phyloP scores from a whole-genome alignment of 306 rosid species.

The Alnus glutinosa region DNA sequence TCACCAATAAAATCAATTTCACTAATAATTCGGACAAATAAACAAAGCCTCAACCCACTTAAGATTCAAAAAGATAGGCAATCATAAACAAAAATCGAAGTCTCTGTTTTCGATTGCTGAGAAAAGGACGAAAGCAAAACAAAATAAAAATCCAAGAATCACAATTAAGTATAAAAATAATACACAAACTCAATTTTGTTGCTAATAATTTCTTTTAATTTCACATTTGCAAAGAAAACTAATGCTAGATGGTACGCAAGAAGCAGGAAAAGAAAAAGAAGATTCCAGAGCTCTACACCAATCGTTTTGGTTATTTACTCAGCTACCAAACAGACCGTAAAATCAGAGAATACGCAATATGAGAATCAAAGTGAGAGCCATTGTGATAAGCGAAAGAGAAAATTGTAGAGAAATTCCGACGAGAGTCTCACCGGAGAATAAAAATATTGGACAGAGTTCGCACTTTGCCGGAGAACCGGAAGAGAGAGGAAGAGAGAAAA shows the following conservation, averaged over 20 bases:
- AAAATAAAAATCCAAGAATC: too few species aligned
- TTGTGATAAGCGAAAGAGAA: background rate
- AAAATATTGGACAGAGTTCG: background rate
- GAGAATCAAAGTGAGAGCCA: too few species aligned
- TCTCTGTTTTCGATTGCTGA: background rate
- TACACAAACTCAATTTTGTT: background rate
- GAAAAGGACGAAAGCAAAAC: background rate
- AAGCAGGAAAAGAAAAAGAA: background rate
- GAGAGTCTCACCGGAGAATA: background rate
- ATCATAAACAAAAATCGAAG: background rate
- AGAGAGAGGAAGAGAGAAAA: too few species aligned
- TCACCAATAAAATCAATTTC: conserved; percentile 14
- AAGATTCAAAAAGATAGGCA: too few species aligned
- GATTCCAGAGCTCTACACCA: background rate
- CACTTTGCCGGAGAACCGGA: background rate
- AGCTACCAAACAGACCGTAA: too few species aligned
- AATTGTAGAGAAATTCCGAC: background rate
- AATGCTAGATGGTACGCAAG: background rate
- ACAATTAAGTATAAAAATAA: background rate
- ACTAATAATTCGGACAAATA: background rate
- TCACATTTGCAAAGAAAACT: background rate
- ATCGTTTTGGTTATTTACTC: background rate
- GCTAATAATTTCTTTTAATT: too few species aligned
- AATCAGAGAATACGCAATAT: too few species aligned
- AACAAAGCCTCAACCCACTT: background rate